Evolutionary conservation across 768 basidiomycete genomes (phyloP), one percentile per base, ranked within the genome.

Genomic region (Trametes villosa): DNA sequence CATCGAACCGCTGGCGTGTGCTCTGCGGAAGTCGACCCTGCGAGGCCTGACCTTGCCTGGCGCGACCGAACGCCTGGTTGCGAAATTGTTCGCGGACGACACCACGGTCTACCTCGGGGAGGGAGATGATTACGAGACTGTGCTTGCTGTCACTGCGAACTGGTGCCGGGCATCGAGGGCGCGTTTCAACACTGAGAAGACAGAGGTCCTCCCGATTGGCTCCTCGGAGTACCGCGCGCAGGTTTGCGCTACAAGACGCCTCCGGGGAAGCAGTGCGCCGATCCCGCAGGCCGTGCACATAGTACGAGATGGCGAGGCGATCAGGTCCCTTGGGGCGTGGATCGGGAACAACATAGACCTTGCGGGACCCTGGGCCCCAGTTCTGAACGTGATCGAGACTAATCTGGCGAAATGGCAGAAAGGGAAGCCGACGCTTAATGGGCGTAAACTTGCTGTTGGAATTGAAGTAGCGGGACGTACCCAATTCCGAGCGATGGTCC

Each of bases 401-500:
- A 45, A 45, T 20, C 24, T 45, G 18, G 6, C 18, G 18, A 5
- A 20, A 45, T 48, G 40, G 52, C 20, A 67, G 55, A 51, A 45
- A 36, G 29, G 27, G 22, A n/a, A 34, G 29, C 59, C 59, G 4
- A 36, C 51, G 4, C 41, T 53, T 3, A 11, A 40, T 8, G 51
- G 52, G 15, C 46, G 24, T 29, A 36, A 42, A 20, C 52, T 45
- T 3, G 18, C 18, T 7, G 24, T 45, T 45, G 44, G 24, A 9
- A 22, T 45, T 6, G 44, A 65, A 0, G 38, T 69, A 0, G 66
- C 61, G 4, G 30, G 45, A 9, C 29, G 31, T 20, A 45, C 20
- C 44, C 44, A 45, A 15, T 45, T 45, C 44, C 8, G 49, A 18
- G 46, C 69, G 0, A 57, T 53, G 20, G 69, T 62, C 11, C 66